Conservation (phyloP, 352 stramenopile species). For the Pythium vanterpoolii region DNA sequence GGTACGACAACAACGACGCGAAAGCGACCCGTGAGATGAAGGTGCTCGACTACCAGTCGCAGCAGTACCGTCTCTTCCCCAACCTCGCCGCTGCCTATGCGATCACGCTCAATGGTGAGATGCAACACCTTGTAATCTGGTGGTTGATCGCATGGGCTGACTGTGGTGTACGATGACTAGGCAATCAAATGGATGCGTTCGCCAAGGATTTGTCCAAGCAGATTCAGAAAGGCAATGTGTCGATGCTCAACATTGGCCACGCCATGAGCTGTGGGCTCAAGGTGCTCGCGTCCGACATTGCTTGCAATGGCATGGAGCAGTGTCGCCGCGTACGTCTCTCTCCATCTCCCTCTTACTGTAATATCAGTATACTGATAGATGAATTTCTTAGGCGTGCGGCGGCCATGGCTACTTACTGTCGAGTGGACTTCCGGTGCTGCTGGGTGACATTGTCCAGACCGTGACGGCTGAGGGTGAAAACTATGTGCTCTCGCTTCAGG, state of each 20-base stretch:
- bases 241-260: slow-evolving; percentile 43
- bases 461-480: slow-evolving; percentile 96
- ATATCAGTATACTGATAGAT: neutral
- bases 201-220: slow-evolving; percentile 35
- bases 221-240: slow-evolving; percentile 36
- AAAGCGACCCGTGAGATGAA: slow-evolving; percentile 71
- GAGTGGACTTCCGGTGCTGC: slow-evolving; percentile 68
- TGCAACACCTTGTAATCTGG: neutral
- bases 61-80: slow-evolving; percentile 94
- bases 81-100: slow-evolving; percentile 90
- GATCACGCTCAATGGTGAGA: slow-evolving; percentile 55
- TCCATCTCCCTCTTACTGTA: neutral
- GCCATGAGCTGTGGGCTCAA: slow-evolving; percentile 66
- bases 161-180: neutral
- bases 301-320: slow-evolving; percentile 44
- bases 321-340: slow-evolving; percentile 29
- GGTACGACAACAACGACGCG: slow-evolving; percentile 57
- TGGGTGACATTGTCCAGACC: slow-evolving; percentile 91
- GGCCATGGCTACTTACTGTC: slow-evolving; percentile 92
- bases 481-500: slow-evolving; percentile 93
- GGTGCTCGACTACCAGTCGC: slow-evolving; percentile 94
- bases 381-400: slow-evolving; percentile 56
- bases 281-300: slow-evolving; percentile 47
- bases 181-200: slow-evolving; percentile 52
- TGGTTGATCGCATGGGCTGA: neutral